These are phyloP conservation scores for Trichosphaerium sp. DNA, from an alignment of 78 protist species.

Conservation along the genomic window DNA sequence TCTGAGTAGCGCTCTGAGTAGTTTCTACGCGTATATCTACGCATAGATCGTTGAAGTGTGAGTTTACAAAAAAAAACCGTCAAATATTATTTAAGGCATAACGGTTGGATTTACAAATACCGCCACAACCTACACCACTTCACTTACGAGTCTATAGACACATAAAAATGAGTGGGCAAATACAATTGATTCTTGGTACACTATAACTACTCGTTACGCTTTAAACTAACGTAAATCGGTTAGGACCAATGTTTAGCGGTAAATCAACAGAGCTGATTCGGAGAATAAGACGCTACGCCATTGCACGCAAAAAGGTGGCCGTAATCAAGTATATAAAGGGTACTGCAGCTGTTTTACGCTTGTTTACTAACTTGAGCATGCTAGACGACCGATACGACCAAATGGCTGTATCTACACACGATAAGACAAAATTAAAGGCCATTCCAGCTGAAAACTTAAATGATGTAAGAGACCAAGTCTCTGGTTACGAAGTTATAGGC, in stretches of 20 bases:
- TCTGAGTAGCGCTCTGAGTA: too few relatives aligned
- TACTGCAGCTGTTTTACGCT: neutral
- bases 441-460: slow-evolving; percentile 23
- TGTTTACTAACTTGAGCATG: neutral
- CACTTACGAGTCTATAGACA: too few relatives aligned
- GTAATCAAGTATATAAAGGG: slow-evolving; percentile 40
- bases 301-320: slow-evolving; percentile 45
- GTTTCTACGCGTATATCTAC: too few relatives aligned
- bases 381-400: slow-evolving; percentile 60
- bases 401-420: slow-evolving; percentile 55
- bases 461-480: slow-evolving; percentile 17
- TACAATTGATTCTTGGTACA: too few relatives aligned
- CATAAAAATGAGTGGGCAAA: too few relatives aligned
- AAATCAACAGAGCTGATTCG: slow-evolving; percentile 78
- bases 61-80: too few relatives aligned
- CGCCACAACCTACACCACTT: too few relatives aligned
- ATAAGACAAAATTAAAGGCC: slow-evolving; percentile 45
- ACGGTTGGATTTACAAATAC: too few relatives aligned
- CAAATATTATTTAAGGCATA: too few relatives aligned
- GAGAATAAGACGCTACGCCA: slow-evolving; percentile 40
- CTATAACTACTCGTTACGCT: too few relatives aligned
- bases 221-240: too few relatives aligned
- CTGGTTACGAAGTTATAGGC: slow-evolving; percentile 63
- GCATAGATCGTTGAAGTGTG: too few relatives aligned
- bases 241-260: slow-evolving; percentile 89